Percentiles rank a stretch among this genome's conserved stretches.
These are phyloP conservation scores for Francoa sonchifolia DNA, from an alignment of 441 rosid genomes.

Conservation along the genomic window DNA sequence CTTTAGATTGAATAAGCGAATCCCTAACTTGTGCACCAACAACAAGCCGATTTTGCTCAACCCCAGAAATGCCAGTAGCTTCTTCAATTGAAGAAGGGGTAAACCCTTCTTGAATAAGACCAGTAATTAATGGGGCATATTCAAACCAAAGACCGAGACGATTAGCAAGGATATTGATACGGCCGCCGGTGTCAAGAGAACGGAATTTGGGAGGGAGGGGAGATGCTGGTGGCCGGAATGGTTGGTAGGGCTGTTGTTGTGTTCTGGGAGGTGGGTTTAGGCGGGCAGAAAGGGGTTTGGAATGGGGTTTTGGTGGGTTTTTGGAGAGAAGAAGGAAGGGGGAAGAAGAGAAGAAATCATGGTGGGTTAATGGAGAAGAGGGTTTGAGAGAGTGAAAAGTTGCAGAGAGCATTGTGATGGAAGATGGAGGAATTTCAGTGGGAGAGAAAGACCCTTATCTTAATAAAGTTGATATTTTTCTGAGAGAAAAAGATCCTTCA, in stretches of 20 bases:
- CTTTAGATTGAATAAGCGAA: slow-evolving; percentile 38
- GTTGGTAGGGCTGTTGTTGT: slow-evolving; percentile 52
- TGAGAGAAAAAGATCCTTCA: too few species aligned
- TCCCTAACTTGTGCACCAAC: slow-evolving; percentile 71
- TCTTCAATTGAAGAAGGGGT: slow-evolving; percentile 55
- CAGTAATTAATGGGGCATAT: slow-evolving; percentile 69
- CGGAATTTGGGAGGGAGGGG: slow-evolving; percentile 52
- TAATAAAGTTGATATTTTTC: too few species aligned
- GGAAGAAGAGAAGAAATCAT: neutral
- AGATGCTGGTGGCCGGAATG: slow-evolving; percentile 78
- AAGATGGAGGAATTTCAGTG: too few species aligned
- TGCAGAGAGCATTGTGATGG: too few species aligned
- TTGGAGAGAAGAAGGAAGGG: neutral
- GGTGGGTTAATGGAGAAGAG: neutral
- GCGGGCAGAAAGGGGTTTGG: neutral
- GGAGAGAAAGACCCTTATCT: too few species aligned
- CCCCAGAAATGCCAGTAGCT: slow-evolving; percentile 59
- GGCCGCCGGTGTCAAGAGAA: slow-evolving; percentile 42
- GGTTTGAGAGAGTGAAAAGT: neutral
- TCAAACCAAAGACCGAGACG: slow-evolving; percentile 75
- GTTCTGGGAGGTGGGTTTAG: slow-evolving; percentile 6
- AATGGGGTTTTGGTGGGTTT: neutral
- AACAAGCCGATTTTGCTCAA: slow-evolving; percentile 65
- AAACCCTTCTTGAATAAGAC: slow-evolving; percentile 58
- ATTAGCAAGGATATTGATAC: slow-evolving; percentile 52